Conservation (phyloP, 2,329 filamentous ascomycete species). For the Aspergillus candidus region DNA sequence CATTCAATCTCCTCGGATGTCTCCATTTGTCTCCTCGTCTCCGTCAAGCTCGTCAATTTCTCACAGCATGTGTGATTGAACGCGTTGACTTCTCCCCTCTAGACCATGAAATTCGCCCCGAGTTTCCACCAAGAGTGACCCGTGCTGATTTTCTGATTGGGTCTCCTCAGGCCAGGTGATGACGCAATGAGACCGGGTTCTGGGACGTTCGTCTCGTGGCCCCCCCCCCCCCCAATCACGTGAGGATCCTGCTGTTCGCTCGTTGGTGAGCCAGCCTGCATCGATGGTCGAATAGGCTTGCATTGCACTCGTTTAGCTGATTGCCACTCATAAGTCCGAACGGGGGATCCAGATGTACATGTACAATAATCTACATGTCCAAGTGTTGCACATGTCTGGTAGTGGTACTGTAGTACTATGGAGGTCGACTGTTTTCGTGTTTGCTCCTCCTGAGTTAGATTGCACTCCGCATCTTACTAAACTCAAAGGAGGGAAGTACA, state of each 20-base stretch:
- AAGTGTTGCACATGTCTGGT: constrained; percentile 11
- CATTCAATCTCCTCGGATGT: neutral
- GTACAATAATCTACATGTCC: too few species aligned
- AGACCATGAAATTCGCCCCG: too few species aligned
- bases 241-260: constrained; percentile 4
- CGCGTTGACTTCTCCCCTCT: too few species aligned
- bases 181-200: constrained; percentile 13
- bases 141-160: constrained; percentile 11
- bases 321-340: constrained; percentile 9
- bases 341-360: too few species aligned
- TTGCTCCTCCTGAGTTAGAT: too few species aligned
- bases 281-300: constrained; percentile 1
- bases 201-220: constrained; percentile 6
- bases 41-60: too few species aligned
- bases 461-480: too few species aligned
- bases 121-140: too few species aligned
- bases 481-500: too few species aligned
- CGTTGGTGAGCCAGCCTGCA: constrained; percentile 5
- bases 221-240: constrained; percentile 14
- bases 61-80: too few species aligned
- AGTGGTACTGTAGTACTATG: constrained; percentile 8
- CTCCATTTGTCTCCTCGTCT: neutral
- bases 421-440: too few species aligned
- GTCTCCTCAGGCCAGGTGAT: constrained; percentile 1
- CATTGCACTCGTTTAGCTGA: neutral